These are phyloP conservation scores for Monsonia emarginata DNA, from an alignment of 441 rosid genomes.

Conservation along the genomic window DNA sequence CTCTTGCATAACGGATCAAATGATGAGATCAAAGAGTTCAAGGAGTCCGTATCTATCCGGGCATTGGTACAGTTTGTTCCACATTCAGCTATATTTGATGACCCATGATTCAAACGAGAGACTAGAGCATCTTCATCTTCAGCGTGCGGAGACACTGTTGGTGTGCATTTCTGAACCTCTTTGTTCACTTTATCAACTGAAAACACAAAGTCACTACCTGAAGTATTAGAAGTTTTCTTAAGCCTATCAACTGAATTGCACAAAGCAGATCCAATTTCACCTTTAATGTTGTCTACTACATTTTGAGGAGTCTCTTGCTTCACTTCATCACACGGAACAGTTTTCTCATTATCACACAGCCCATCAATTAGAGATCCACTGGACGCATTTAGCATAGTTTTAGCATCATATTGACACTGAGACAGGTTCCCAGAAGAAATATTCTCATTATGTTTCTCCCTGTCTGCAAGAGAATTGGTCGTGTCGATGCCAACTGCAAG, in stretches of 20 bases:
- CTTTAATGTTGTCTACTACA: conserved; percentile 16
- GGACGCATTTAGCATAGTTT: conserved; percentile 18
- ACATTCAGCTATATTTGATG: conserved; percentile 14
- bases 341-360: conserved; percentile 12
- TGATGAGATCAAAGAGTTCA: conserved; percentile 15
- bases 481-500: conserved; percentile 14
- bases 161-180: conserved; percentile 15
- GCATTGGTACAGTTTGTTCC: background rate
- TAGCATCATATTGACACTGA: conserved; percentile 22
- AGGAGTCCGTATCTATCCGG: conserved; percentile 9
- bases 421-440: conserved; percentile 17
- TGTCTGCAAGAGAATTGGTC: conserved; percentile 22
- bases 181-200: conserved; percentile 19
- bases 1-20: conserved; percentile 11
- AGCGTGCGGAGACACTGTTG: conserved; percentile 12
- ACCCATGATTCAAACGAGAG: conserved; percentile 22
- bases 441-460: conserved; percentile 24
- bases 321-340: conserved; percentile 13
- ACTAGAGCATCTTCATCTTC: conserved; percentile 14
- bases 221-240: conserved; percentile 17
- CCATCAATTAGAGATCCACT: no score
- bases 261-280: conserved; percentile 15
- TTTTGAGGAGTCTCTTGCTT: conserved; percentile 16
- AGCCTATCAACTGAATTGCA: conserved; percentile 16
- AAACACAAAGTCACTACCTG: conserved; percentile 14